Base-by-base conservation (phyloP, 352 stramenopile species). In the Phytopythium litorale region DNA sequence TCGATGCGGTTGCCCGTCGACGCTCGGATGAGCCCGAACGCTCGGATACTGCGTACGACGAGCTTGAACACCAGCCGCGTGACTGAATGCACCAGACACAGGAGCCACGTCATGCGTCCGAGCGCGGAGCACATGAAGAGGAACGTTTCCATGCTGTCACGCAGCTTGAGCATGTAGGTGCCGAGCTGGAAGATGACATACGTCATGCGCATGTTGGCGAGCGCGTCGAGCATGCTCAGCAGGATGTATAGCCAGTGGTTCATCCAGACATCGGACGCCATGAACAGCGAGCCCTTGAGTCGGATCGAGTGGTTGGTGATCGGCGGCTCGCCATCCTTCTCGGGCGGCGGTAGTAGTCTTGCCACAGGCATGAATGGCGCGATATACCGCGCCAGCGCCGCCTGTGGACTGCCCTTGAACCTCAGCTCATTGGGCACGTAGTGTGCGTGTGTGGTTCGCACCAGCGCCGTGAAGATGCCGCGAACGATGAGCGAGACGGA, bases 241-340 rank as follows among this genome's bases (percentile, higher is more conserved):
- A 25, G 19, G 40, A 81, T 77, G 62, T 79, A 79, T 15, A 81
- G 50, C 73, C 73, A 79, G 57, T 81, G 64, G 56, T 79, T 79
- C 60, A 73, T 71, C 73, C 73, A 81, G 18, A 76, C 28, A 48
- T 81, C 71, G 45, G 71, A 77, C 2, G 65, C 73, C 54, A 75
- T 70, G 43, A 74, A 55, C 1, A 67, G n/a, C 9, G 50, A 33
- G 12, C 67, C 55, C n/a, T 76, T 77, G 46, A 77, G 53, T 13
- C 53, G 65, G 13, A 60, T 63, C 7, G 60, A 56, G 7, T 28
- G 9, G 48, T 56, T 60, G 19, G 60, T 23, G 8, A 33, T 63
- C 1, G 32, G 12, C 4, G 15, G 32, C 30, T 25, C 51, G 19
- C 51, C 51, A 7, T 43, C 35, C 21, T 46, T 46, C n/a, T 58